Evolutionary conservation across 1,284 basidiomycete genomes (phyloP).

Genomic region (Boletus subluridellus): DNA sequence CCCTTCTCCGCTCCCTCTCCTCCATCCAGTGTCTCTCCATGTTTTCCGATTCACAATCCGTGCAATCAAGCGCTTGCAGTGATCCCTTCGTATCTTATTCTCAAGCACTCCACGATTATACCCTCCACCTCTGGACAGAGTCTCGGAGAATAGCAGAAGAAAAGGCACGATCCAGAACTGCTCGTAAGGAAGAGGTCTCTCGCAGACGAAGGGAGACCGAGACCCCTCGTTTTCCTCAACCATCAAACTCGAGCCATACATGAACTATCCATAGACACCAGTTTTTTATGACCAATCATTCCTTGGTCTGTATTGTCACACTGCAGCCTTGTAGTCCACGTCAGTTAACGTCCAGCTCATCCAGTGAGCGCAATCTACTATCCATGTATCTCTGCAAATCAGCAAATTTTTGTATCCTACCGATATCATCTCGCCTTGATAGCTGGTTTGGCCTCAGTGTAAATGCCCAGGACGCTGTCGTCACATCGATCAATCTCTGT

Average conservation of each 20-base stretch:
- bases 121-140: slow-evolving; percentile 63
- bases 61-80: slow-evolving; percentile 6
- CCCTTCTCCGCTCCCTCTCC: neutral
- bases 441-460: neutral
- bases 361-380: slow-evolving; percentile 15
- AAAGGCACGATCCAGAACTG: slow-evolving; percentile 36
- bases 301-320: slow-evolving; percentile 20
- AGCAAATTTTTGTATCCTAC: slow-evolving; percentile 17
- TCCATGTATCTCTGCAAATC: slow-evolving; percentile 17
- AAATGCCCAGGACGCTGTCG: neutral
- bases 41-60: slow-evolving; percentile 18
- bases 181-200: slow-evolving; percentile 27
- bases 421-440: slow-evolving; percentile 5
- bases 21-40: slow-evolving; percentile 4
- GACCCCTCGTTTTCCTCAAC: neutral
- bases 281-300: neutral
- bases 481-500: slow-evolving; percentile 16
- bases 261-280: slow-evolving; percentile 15
- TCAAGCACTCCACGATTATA: slow-evolving; percentile 63
- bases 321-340: slow-evolving; percentile 2
- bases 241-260: slow-evolving; percentile 11
- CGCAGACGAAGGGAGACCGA: slow-evolving; percentile 26
- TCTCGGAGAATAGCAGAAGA: slow-evolving; percentile 59
- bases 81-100: slow-evolving; percentile 56
- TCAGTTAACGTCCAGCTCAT: slow-evolving; percentile 14